These are phyloP conservation scores for Musa schizocarpa DNA, from an alignment of 176 grass and related monocot genomes.

Conservation along the genomic window DNA sequence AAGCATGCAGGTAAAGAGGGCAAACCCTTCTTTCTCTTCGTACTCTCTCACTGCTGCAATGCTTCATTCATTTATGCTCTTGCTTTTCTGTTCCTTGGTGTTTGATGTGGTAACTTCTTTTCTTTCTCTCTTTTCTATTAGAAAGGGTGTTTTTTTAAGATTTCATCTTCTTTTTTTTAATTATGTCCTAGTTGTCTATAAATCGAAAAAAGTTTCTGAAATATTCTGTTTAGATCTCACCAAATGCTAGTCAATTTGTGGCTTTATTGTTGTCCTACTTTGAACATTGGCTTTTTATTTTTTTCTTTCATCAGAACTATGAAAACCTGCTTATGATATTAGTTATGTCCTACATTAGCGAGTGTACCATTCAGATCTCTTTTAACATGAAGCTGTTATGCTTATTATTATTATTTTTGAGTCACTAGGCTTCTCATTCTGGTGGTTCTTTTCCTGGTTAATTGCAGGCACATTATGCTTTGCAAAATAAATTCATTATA, in stretches of 20 bases:
- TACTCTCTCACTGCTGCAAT: not conserved
- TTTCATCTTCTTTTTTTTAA: not conserved
- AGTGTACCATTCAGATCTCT: too few species aligned
- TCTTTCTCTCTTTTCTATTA: not conserved
- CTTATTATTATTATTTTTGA: too few species aligned
- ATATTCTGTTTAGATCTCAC: not conserved
- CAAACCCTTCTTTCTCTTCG: not conserved
- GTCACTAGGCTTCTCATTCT: too few species aligned
- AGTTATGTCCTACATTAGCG: too few species aligned
- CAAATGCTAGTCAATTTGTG: not conserved
- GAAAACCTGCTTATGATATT: too few species aligned
- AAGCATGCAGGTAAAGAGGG: slow-evolving; percentile 42
- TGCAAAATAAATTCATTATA: too few species aligned
- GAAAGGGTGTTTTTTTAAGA: not conserved
- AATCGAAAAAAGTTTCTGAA: not conserved
- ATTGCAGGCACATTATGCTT: too few species aligned
- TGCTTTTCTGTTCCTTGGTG: not conserved
- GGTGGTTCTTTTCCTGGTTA: too few species aligned
- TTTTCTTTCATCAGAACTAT: not conserved
- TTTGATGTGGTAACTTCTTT: not conserved
- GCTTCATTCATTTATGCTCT: not conserved
- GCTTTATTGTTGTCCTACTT: not conserved
- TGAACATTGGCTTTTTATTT: not conserved
- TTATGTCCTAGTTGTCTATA: not conserved
- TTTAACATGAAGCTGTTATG: too few species aligned